Base-by-base conservation (phyloP, 805 yeast species). In the Zygosaccharomyces kombuchaensis region DNA sequence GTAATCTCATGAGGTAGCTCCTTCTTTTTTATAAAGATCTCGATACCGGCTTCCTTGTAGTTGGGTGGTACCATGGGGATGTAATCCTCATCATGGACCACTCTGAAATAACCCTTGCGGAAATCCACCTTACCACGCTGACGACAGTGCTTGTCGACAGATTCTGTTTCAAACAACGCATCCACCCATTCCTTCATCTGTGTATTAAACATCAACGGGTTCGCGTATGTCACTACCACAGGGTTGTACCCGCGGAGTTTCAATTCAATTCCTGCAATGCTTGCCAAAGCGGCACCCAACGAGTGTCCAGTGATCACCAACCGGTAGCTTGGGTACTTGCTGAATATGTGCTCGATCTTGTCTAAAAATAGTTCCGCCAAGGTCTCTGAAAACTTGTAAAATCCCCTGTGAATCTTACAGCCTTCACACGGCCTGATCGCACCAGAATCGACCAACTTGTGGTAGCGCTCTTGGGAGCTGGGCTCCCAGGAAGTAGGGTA, bases 271-370 rank as follows among this genome's bases (percentile, higher is more conserved):
- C 84, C 91, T 7, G 78, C 73, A 27, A 86, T 63, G 3, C 72
- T 64, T 1, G 89, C 82, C 42, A 83, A 61, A 0, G 90, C 89
- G 6, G 82, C 95, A 2, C 89, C 90, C 34, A 86, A 63, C 0
- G 93, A 86, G 63, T 87, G 95, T 0, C 95, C 95, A 1, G 81
- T 68, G 1, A 82, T 71, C 1, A 76, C 70, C 4, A 84, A 47
- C 16, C 69, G 59, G 58, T 80, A 82, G 19, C 70, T 73, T 0
- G 80, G 76, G 55, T 73, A 64, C 14, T 67, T 55, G 9, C 60
- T 47, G 16, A 66, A 59, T 14, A 73, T 54, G 1, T 54, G 49
- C 10, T 63, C 54, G 1, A 81, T 65, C 6, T 57, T 62, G 8
- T 64, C 51, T 29, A 76, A 58, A 27, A 75, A 67, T 9, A 63